Conservation (phyloP, 768 basidiomycete species). For the Suillus bovinus region DNA sequence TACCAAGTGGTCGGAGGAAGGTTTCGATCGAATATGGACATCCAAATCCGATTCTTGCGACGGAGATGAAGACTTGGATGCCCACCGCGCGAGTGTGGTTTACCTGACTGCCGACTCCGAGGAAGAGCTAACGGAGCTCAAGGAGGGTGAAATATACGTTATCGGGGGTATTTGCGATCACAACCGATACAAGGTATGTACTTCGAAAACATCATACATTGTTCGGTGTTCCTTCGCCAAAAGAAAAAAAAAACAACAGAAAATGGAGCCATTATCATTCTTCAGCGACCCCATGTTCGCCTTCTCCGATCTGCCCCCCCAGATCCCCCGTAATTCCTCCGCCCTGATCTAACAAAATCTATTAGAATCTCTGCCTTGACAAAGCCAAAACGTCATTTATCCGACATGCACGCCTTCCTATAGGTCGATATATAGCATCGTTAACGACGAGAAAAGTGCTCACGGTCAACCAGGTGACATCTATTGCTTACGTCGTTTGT, state of each 20-base stretch:
- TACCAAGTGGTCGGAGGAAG: slow-evolving; percentile 82
- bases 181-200: slow-evolving; percentile 87
- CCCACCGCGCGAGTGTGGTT: slow-evolving; percentile 56
- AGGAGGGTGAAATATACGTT: slow-evolving; percentile 85
- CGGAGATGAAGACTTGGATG: slow-evolving; percentile 15
- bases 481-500: slow-evolving; percentile 5
- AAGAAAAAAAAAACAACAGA: no score
- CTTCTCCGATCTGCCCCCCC: neutral
- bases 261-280: neutral
- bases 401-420: slow-evolving; percentile 88
- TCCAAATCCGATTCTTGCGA: slow-evolving; percentile 13
- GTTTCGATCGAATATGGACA: slow-evolving; percentile 71
- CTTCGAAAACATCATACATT: neutral
- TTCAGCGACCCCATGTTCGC: neutral
- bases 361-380: slow-evolving; percentile 83
- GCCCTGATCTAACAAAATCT: slow-evolving; percentile 19
- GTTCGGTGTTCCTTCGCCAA: neutral
- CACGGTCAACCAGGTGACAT: slow-evolving; percentile 86
- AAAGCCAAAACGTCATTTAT: slow-evolving; percentile 78
- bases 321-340: slow-evolving; percentile 3
- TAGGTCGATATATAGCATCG: slow-evolving; percentile 84
- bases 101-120: slow-evolving; percentile 96
- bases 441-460: slow-evolving; percentile 92
- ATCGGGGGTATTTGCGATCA: slow-evolving; percentile 96
- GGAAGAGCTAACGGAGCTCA: slow-evolving; percentile 81